Conservation (phyloP, 805 yeast genomes). For the Lipomyces sp. region DNA sequence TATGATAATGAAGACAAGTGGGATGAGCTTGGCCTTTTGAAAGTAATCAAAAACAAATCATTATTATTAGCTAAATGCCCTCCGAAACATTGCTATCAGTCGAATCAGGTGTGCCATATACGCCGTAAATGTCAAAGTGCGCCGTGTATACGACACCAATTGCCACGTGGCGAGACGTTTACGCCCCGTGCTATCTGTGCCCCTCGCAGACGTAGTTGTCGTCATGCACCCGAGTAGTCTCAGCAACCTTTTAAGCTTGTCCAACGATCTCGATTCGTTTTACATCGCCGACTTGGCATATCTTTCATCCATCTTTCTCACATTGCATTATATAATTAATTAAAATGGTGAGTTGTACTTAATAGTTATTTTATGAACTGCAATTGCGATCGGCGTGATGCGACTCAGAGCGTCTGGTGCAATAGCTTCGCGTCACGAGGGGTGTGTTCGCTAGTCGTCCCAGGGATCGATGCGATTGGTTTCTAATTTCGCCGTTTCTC, state of each 20-base stretch:
- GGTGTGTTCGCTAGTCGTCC: not conserved
- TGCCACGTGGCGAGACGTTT: not conserved
- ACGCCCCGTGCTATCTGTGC: not conserved
- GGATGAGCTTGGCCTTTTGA: not conserved
- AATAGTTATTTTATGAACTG: not conserved
- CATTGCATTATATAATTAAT: not conserved
- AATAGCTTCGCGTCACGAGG: not conserved
- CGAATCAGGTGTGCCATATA: not conserved
- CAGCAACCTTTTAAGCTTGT: not conserved
- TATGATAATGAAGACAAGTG: not conserved
- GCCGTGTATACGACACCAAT: not conserved
- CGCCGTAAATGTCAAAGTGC: not conserved
- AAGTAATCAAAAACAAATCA: not conserved
- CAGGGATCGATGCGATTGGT: not conserved
- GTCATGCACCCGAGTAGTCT: not conserved
- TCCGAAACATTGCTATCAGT: not conserved
- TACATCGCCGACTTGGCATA: not conserved
- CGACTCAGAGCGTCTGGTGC: not conserved
- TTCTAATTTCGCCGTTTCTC: not conserved
- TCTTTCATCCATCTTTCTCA: slow-evolving; percentile 1
- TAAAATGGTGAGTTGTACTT: not conserved
- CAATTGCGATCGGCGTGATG: not conserved
- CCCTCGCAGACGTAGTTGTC: not conserved
- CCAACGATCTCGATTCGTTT: not conserved
- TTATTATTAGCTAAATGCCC: not conserved